Base-by-base conservation (phyloP, 2,329 filamentous ascomycete species). In the Arthrobotrys iridis region DNA sequence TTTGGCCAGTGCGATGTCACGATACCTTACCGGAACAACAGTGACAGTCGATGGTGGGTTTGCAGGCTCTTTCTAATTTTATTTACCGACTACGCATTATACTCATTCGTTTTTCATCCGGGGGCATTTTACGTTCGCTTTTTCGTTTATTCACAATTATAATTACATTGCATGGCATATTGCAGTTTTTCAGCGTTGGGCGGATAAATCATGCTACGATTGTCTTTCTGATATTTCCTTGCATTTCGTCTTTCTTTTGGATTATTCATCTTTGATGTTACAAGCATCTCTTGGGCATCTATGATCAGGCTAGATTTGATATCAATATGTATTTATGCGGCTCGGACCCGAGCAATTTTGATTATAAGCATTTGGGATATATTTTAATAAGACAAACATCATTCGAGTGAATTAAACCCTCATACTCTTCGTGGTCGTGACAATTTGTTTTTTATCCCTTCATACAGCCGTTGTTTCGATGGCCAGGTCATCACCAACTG, bases 1-100 rank as follows among this genome's bases (percentile, higher is more conserved):
- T 80, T 83, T 97, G 77, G 91, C 91, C 0, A 90, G 91, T 71
- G 78, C 73, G 79, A 86, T 84, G 80, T 91, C 90, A n/a, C 92
- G 91, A 55, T 80, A 78, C 57, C 77, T 79, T 5, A 79, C 71
- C 28, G 79, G 79, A 18, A 79, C 78, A 50, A 77, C 79, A 64
- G 77, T 80, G 33, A 77, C 76, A 10, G 78, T 80, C 3, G 79
- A 80, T 58, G 79, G 79, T 37, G 79, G 79, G 24, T 74, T 74
- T 50, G 70, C 70, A 45, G 70, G 70, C 4, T 74, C 70, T 8
- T 74, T 74, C 35, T 74, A 41, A 33, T 60, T 64, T 37, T 57
- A 43, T 66, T 35, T 28, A n/a, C n/a, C 35, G 4, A 20, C 2
- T 40, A 35, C 10, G 40, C 28, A 30, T 13, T 24, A 24, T 60